These are phyloP conservation scores for Phaffia tasmanica DNA, from an alignment of 768 basidiomycete genomes.

Conservation along the genomic window DNA sequence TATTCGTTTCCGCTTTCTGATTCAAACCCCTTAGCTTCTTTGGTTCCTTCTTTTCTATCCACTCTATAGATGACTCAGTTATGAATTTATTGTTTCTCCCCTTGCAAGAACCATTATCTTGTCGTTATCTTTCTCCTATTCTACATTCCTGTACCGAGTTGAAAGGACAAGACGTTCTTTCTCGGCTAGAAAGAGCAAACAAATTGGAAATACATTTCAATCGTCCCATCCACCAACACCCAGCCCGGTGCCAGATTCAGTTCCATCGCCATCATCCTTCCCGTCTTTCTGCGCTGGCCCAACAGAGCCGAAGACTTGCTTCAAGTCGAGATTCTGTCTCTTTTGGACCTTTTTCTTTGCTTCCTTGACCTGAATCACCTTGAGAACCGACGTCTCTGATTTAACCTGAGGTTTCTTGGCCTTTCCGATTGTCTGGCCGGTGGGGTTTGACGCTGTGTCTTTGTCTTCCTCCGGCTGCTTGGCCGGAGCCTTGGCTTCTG, in stretches of 20 bases:
- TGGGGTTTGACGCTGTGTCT: background rate
- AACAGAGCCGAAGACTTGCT: background rate
- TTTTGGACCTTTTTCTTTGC: slow-evolving; percentile 1
- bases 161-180: no score
- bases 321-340: slow-evolving; percentile 10
- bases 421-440: background rate
- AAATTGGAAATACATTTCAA: no score
- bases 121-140: no score
- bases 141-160: no score
- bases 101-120: no score
- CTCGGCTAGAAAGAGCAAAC: no score
- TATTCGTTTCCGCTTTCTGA: no score
- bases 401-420: slow-evolving; percentile 12
- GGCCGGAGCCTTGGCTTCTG: background rate
- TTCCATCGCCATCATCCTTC: background rate
- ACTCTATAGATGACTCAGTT: no score
- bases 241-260: slow-evolving; percentile 2
- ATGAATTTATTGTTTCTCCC: no score
- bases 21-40: no score
- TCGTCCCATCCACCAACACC: slow-evolving; percentile 18
- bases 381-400: slow-evolving; percentile 25
- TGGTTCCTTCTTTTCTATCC: no score
- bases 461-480: background rate
- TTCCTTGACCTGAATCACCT: slow-evolving; percentile 24
- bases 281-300: background rate